Evolutionary conservation across 129 eudicot species (phyloP), one percentile per base, ranked within the genome.

Genomic region (Mikania micrantha): DNA sequence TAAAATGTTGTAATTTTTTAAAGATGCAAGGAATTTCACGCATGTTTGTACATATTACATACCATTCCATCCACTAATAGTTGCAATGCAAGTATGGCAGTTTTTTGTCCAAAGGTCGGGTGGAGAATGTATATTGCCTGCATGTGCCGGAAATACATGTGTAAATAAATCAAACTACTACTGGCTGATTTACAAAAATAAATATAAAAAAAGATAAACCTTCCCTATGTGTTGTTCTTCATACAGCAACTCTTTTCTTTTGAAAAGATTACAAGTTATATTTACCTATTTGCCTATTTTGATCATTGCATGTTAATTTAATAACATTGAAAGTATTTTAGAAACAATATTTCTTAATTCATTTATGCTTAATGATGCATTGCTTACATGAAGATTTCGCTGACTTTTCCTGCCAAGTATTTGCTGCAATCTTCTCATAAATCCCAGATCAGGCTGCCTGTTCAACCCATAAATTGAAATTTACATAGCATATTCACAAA

Each of bases 401-500:
- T 89, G 99, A 79, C 80, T 85, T 76, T 93, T 93, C 66, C 95
- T 92, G 62, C 99, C 99, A 81, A 93, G 96, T 49, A 93, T 93
- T 76, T 93, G 96, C 79, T 93, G 90, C 70, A 93, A 76, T 80
- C 87, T 85, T 76, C 88, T 86, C 96, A 93, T 93, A 87, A 87
- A 93, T 72, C 96, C 99, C 54, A 93, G 78, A 75, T 93, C 96
- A 70, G 99, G 99, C 78, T 89, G 99, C 78, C 99, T 93, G 83
- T 74, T 67, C 15, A 56, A 29, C 36, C 67, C 25, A 60, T 11
- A 61, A 35, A 38, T 73, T 11, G 31, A 32, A 44, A 49, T 17
- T 58, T 38, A 32, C 36, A 28, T 40, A 52, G 61, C 27, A 2
- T 36, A 48, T 9, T 40, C 25, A 74, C 48, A 29, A 19, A 25